Evolutionary conservation across 495 filamentous ascomycete genomes (phyloP), one percentile per base, ranked within the genome.

Genomic region (Xylona heveae): DNA sequence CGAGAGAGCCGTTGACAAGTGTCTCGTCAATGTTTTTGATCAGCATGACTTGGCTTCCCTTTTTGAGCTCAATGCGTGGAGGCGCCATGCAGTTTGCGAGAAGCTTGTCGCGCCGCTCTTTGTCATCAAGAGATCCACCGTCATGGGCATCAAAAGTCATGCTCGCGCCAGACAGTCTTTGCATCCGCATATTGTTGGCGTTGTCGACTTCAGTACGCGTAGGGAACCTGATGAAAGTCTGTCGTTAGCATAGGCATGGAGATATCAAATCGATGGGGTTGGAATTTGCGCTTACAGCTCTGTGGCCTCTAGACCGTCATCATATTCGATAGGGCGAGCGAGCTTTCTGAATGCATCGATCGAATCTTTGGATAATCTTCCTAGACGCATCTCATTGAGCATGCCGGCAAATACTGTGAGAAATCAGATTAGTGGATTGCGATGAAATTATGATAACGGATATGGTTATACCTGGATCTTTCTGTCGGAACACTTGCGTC

Each of bases 21-120:
- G 62, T 67, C 2, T 93, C 85, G 49, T 97, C 88, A 58, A 93
- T 72, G 45, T 97, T 97, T 47, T 97, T 97, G 62, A 95, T 93
- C n/a, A 97, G 54, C 88, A 97, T 95, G 18, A 97, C 90, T 46
- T 95, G 90, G 0, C 83, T 74, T 12, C 81, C 81, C 42, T 85
- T 78, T 52, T 93, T 95, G 26, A 97, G 58, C 28, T 73, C 64
- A 12, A 95, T 66, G 0, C 44, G 39, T 19, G 62, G 62, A 3
- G 88, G 82, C 0, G 84, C 85, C 81, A 97, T 94, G 68, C 88
- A 93, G 47, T 79, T 90, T 2, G 65, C 43, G 0, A 97, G 59
- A 1, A 95, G 53, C 48, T 69, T 85, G 9, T 85, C 79, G 19
- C 82, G 78, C 24, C 69, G 44, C 1, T 48, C 45, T 5, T 52